Base-by-base conservation (phyloP, 176 grass and related monocot genomes). In the Bothriochloa decipiens region DNA sequence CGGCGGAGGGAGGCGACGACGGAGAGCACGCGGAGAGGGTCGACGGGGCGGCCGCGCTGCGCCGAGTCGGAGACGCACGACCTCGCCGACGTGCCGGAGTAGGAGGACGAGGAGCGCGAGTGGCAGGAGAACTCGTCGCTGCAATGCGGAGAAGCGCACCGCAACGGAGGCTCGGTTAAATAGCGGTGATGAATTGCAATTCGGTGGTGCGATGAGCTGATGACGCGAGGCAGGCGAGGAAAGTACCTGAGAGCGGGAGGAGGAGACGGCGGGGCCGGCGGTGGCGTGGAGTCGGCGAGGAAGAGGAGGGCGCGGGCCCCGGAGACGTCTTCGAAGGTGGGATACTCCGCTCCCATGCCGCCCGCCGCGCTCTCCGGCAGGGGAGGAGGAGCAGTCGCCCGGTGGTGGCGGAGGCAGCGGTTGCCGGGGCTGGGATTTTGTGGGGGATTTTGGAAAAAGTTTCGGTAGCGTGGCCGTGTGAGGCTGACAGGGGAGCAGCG, bases 31-130 rank as follows among this genome's bases (percentile, higher is more conserved):
- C 88, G 84, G 60, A 90, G 88, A 6, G 88, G 84, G 58, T 86
- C 61, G 47, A 83, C 16, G 37, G 68, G 68, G 47, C 80, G 84
- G 58, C 68, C 17, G n/a, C 80, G 80, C 26, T 33, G 84, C 68
- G 47, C 65, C 9, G 83, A 78, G 55, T 90, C 74, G 74, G 84
- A 90, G 35, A 90, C 88, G 79, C 88, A 90, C 36, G 88, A 90
- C 84, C 74, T 74, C 46, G 74, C 79, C 36, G 88, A 90, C 57
- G 74, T 49, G 27, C 40, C 45, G 45, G 88, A 82, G 88, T 66
- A 63, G 73, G 88, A 86, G 12, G 71, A 20, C 2, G 81, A 90
- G 68, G 79, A 86, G 23, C 78, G 42, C 33, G 83, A 89, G 88
- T 89, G 68, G 79, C 35, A 83, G 33, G 68, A 83, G 79, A 79